These are phyloP conservation scores for Fusarium devonianum DNA, from an alignment of 2,329 filamentous ascomycete genomes.

Conservation along the genomic window DNA sequence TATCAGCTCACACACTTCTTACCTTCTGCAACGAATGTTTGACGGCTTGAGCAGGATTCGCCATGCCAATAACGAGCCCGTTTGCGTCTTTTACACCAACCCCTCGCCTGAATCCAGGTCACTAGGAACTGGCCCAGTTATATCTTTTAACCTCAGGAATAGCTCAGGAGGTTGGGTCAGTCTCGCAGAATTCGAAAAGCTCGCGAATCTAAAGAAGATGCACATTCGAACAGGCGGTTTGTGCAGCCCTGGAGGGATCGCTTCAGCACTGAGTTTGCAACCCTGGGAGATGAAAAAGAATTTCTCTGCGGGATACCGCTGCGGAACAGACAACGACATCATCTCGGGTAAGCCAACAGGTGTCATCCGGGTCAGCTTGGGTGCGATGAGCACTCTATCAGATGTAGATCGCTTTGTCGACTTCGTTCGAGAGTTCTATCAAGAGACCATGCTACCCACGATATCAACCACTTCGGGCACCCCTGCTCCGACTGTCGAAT, in stretches of 20 bases:
- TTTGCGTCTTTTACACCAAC: slow-evolving; percentile 71
- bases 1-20: slow-evolving; percentile 75
- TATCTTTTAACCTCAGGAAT: slow-evolving; percentile 84
- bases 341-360: slow-evolving; percentile 87
- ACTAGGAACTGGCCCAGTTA: slow-evolving; percentile 71
- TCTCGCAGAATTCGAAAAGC: slow-evolving; percentile 85
- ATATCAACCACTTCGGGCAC: background rate
- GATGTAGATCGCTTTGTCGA: slow-evolving; percentile 77
- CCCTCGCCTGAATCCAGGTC: slow-evolving; percentile 27
- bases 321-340: slow-evolving; percentile 82
- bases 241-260: slow-evolving; percentile 90
- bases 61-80: slow-evolving; percentile 72
- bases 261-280: slow-evolving; percentile 73
- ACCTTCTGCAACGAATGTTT: slow-evolving; percentile 67
- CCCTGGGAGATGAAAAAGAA: slow-evolving; percentile 85
- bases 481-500: background rate
- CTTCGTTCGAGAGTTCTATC: slow-evolving; percentile 73
- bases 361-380: slow-evolving; percentile 83
- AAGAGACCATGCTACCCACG: slow-evolving; percentile 17
- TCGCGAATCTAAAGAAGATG: slow-evolving; percentile 79
- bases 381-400: slow-evolving; percentile 82
- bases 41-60: slow-evolving; percentile 63
- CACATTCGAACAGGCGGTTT: slow-evolving; percentile 88
- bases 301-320: slow-evolving; percentile 84
- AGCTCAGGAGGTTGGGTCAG: slow-evolving; percentile 76